phyloP scores from a whole-genome alignment of 2,329 filamentous ascomycete species.

The Orbilia brochopaga region DNA sequence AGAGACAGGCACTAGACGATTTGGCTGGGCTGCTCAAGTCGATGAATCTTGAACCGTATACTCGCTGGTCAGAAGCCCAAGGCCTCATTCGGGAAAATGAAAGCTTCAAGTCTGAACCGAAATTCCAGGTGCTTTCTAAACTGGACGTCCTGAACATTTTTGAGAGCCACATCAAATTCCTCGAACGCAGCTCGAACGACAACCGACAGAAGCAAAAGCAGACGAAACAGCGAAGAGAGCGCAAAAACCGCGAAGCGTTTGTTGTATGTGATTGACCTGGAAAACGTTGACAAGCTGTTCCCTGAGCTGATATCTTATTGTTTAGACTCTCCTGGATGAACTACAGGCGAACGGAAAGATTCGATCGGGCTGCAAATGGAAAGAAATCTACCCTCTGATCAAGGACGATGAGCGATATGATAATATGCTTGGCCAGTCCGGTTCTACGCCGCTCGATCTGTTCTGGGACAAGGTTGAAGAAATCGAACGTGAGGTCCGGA shows the following conservation, averaged over 20 bases:
- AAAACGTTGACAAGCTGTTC: background rate
- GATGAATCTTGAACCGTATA: conserved; percentile 88
- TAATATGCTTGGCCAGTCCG: conserved; percentile 80
- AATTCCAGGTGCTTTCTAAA: conserved; percentile 83
- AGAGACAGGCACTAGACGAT: conserved; percentile 83
- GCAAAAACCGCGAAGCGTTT: conserved; percentile 84
- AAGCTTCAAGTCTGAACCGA: conserved; percentile 78
- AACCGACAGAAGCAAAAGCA: conserved; percentile 85
- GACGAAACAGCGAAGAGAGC: conserved; percentile 77
- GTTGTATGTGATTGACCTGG: conserved; percentile 56
- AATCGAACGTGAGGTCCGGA: conserved; percentile 84
- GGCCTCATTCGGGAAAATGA: conserved; percentile 77
- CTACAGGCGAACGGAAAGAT: conserved; percentile 78
- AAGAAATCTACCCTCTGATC: conserved; percentile 74
- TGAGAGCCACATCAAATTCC: conserved; percentile 89
- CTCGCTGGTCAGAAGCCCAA: conserved; percentile 90
- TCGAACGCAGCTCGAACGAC: conserved; percentile 92
- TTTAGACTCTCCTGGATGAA: conserved; percentile 70
- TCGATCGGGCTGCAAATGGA: conserved; percentile 90
- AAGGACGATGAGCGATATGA: conserved; percentile 81
- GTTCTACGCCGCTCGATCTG: conserved; percentile 84
- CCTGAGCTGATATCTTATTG: conserved; percentile 10
- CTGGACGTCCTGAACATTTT: conserved; percentile 91
- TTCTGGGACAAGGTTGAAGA: conserved; percentile 97
- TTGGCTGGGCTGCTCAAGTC: conserved; percentile 77